Evolutionary conservation across 495 filamentous ascomycete species (phyloP), one percentile per base, ranked within the genome.

Genomic region (Hyaloscypha hepaticicola): DNA sequence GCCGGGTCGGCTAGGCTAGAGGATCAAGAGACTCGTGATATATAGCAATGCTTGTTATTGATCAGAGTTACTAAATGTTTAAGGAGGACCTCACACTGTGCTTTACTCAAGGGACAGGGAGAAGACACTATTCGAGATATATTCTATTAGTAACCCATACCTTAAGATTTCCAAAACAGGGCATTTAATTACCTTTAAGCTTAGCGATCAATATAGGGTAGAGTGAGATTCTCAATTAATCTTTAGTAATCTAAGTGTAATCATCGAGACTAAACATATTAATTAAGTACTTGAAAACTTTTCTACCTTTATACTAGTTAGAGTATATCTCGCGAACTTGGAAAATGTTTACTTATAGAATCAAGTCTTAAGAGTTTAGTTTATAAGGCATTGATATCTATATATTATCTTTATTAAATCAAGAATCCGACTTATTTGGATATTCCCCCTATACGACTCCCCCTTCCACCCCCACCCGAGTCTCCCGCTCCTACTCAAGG

Each of bases 221-320:
- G 61, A 64, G 53, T 45, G 65, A 67, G 60, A 64, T 64, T 59
- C 53, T 67, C 55, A 60, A 27, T 58, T 64, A 31, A 67, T 67
- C 65, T 50, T 60, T 27, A 64, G 61, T 64, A 33, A 53, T 67
- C 60, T 33, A 63, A n/a, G n/a, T n/a, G n/a, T n/a, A n/a, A n/a
- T n/a, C n/a, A n/a, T n/a, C n/a, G n/a, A n/a, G n/a, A n/a, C n/a
- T n/a, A n/a, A n/a, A n/a, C n/a, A n/a, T n/a, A n/a, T n/a, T n/a
- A n/a, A n/a, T n/a, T n/a, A n/a, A n/a, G n/a, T n/a, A n/a, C n/a
- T n/a, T n/a, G n/a, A n/a, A n/a, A n/a, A n/a, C n/a, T n/a, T n/a
- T n/a, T n/a, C n/a, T n/a, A n/a, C n/a, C n/a, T n/a, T n/a, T n/a
- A n/a, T n/a, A n/a, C n/a, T n/a, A n/a, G n/a, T n/a, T n/a, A n/a